These are phyloP conservation scores for Salix dunnii DNA, from an alignment of 345 rosid genomes.

Conservation along the genomic window DNA sequence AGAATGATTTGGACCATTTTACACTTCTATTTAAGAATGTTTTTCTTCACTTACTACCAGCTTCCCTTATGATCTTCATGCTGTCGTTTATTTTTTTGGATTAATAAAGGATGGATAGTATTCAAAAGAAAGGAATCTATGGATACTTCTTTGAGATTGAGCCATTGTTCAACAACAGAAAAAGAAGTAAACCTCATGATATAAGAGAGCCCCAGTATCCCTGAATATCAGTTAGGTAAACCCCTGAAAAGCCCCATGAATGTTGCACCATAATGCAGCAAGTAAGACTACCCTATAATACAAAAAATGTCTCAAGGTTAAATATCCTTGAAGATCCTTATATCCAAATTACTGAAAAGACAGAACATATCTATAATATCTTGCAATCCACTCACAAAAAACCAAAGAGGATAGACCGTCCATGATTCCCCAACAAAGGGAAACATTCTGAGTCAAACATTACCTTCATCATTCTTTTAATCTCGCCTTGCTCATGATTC, in stretches of 20 bases:
- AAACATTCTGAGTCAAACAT: background rate
- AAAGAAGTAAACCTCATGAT: background rate
- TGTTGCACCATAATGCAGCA: background rate
- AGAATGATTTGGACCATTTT: background rate
- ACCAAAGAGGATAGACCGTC: background rate
- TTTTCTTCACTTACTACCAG: background rate
- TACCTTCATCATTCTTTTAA: background rate
- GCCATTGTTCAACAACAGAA: background rate
- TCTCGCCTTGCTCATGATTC: background rate
- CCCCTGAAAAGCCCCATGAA: background rate
- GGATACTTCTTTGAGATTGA: background rate
- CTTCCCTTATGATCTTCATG: background rate
- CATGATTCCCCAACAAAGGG: background rate
- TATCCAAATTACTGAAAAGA: background rate
- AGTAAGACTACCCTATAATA: background rate
- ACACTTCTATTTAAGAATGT: too few species aligned
- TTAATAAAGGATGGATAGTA: background rate
- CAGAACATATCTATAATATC: background rate
- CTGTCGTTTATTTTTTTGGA: background rate
- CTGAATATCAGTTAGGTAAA: background rate
- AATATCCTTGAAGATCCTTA: background rate
- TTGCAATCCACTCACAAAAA: background rate
- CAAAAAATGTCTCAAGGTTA: background rate
- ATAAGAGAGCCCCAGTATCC: background rate
- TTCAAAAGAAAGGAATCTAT: background rate